phyloP scores from a whole-genome alignment of 2,329 filamentous ascomycete species.

The Zymoseptoria ardabiliae region DNA sequence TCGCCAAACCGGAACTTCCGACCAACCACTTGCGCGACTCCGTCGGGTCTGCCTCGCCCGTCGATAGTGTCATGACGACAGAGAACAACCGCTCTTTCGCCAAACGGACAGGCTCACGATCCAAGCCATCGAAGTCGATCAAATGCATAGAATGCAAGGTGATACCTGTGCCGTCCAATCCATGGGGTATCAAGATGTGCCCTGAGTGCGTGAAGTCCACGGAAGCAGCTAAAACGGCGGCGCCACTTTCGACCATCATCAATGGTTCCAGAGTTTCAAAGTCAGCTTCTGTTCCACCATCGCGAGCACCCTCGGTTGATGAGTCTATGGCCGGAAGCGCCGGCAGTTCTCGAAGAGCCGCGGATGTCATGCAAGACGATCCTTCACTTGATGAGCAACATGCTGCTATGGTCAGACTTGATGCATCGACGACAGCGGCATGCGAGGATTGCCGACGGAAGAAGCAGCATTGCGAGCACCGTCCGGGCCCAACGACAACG shows the following conservation, averaged over 20 bases:
- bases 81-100: not conserved
- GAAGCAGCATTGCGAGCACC: not conserved
- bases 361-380: not conserved
- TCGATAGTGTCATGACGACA: constrained; percentile 8
- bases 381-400: not conserved
- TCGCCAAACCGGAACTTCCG: not conserved
- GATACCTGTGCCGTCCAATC: constrained; percentile 2
- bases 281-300: not conserved
- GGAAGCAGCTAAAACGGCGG: not conserved
- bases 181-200: constrained; percentile 2
- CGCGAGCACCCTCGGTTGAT: not conserved
- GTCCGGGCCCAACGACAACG: not conserved
- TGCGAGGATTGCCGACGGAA: not conserved
- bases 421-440: not conserved
- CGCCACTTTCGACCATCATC: not conserved
- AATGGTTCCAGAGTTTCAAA: not conserved
- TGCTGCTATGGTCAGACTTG: not conserved
- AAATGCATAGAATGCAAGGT: not conserved
- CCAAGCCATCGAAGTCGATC: not conserved
- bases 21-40: not conserved
- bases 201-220: not conserved
- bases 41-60: constrained; percentile 6
- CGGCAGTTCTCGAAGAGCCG: not conserved
- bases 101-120: not conserved
- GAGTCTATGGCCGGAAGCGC: not conserved